Percentiles rank a stretch among this genome's conserved stretches.
phyloP scores from a whole-genome alignment of 2,329 filamentous ascomycete species.

The Biscogniauxia marginata region DNA sequence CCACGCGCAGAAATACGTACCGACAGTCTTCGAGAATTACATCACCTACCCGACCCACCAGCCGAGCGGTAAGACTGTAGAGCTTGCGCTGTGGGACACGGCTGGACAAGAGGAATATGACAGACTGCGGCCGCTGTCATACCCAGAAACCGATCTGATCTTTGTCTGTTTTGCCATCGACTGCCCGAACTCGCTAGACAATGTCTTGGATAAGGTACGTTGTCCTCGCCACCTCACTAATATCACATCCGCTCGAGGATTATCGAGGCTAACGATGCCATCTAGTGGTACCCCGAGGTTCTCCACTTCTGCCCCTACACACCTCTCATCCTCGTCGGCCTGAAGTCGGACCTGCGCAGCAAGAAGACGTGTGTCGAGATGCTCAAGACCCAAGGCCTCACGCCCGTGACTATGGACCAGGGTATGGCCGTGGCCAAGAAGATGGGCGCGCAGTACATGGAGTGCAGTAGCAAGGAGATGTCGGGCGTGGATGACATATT shows the following conservation, averaged over 20 bases:
- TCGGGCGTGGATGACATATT: slow-evolving; percentile 95
- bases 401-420: slow-evolving; percentile 89
- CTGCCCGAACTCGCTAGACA: slow-evolving; percentile 96
- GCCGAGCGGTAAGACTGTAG: slow-evolving; percentile 86
- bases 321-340: slow-evolving; percentile 88
- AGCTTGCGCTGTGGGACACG: slow-evolving; percentile 97
- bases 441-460: slow-evolving; percentile 95
- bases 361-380: slow-evolving; percentile 98
- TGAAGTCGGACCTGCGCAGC: slow-evolving; percentile 94
- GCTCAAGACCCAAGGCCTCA: slow-evolving; percentile 95
- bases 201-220: slow-evolving; percentile 95
- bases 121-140: slow-evolving; percentile 89
- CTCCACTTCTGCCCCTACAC: slow-evolving; percentile 98
- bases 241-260: slow-evolving; percentile 3
- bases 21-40: slow-evolving; percentile 99
- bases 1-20: slow-evolving; percentile 86
- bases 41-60: slow-evolving; percentile 94
- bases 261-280: slow-evolving; percentile 5
- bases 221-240: slow-evolving; percentile 1
- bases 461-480: slow-evolving; percentile 98
- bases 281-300: slow-evolving; percentile 97
- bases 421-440: slow-evolving; percentile 83
- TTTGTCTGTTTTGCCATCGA: slow-evolving; percentile 99
- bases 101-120: slow-evolving; percentile 99
- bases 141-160: slow-evolving; percentile 95